Conservation (phyloP, 1,284 basidiomycete genomes). For the Ustilago loliicola region DNA sequence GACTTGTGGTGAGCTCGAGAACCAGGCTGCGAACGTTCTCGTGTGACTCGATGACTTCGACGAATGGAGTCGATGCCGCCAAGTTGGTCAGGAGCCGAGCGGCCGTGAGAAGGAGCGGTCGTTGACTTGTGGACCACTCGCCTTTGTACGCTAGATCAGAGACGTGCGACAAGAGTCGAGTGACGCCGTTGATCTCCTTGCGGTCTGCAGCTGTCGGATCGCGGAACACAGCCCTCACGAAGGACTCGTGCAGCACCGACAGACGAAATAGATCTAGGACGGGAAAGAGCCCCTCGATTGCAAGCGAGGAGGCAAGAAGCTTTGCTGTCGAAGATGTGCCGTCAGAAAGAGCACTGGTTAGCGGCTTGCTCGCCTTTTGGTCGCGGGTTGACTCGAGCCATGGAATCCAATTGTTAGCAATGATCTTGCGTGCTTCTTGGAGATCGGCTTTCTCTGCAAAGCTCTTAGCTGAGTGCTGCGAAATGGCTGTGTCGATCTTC, state of each 20-base stretch:
- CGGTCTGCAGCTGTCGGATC: slow-evolving; percentile 17
- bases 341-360: slow-evolving; percentile 4
- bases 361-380: slow-evolving; percentile 3
- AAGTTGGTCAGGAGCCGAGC: slow-evolving; percentile 82
- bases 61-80: slow-evolving; percentile 73
- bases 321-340: slow-evolving; percentile 12
- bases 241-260: slow-evolving; percentile 77
- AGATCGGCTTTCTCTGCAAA: slow-evolving; percentile 58
- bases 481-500: slow-evolving; percentile 79
- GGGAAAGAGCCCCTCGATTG: slow-evolving; percentile 80
- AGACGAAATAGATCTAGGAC: slow-evolving; percentile 86
- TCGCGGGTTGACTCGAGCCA: slow-evolving; percentile 36
- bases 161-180: slow-evolving; percentile 22
- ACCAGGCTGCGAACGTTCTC: slow-evolving; percentile 66
- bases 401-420: slow-evolving; percentile 71
- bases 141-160: slow-evolving; percentile 48
- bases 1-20: slow-evolving; percentile 76
- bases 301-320: slow-evolving; percentile 71
- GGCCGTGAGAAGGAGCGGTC: slow-evolving; percentile 74
- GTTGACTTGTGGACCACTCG: slow-evolving; percentile 75
- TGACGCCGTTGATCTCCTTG: slow-evolving; percentile 25
- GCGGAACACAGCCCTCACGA: slow-evolving; percentile 20
- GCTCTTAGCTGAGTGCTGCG: slow-evolving; percentile 70
- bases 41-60: slow-evolving; percentile 76
- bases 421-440: slow-evolving; percentile 71